Evolutionary conservation across 1,284 basidiomycete genomes (phyloP), one percentile per base, ranked within the genome.

Genomic region (Ganoderma lucidum): DNA sequence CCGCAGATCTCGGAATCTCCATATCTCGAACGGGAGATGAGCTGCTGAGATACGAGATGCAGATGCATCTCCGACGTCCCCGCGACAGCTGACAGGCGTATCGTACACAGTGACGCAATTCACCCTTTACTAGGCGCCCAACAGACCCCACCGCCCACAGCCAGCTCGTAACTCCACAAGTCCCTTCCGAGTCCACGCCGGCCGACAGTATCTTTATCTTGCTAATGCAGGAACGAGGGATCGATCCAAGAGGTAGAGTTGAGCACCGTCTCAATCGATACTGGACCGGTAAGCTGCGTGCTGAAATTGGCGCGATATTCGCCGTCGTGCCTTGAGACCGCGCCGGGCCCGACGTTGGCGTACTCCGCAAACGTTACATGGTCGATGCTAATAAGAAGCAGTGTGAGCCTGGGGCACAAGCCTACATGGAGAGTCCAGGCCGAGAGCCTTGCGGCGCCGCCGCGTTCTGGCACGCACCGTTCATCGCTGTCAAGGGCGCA

Each of bases 321-420:
- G 15, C 53, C 35, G 59, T 39, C 59, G 39, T 23, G 4, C 45
- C 62, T 48, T 55, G 74, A 23, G 23, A 23, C 74, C 45, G 74
- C 69, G 56, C 74, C 73, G 14, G 71, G 71, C 6, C 73, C 73
- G 45, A 72, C 68, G 66, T 75, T 75, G 23, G 68, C 72, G 70
- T 69, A 75, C 70, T 77, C 72, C 41, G 71, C 75, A 66, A 74
- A 75, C 8, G 69, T 74, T 45, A 74, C 72, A 65, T 75, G 70
- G 71, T 74, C 70, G 14, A 71, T 75, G 59, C 75, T 75, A 37
- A 45, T 75, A 37, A 45, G 9, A 28, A 10, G 28, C 63, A 15
- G 3, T 8, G 35, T 35, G 35, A 35, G 35, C 28, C 55, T 65
- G 37, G 30, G 30, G 53, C 19, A 17, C 14, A 45, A 15, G 17